Percentiles rank a stretch among this genome's conserved stretches.
These are phyloP conservation scores for Violaceomyces palustris DNA, from an alignment of 1,284 basidiomycete genomes.

Conservation along the genomic window DNA sequence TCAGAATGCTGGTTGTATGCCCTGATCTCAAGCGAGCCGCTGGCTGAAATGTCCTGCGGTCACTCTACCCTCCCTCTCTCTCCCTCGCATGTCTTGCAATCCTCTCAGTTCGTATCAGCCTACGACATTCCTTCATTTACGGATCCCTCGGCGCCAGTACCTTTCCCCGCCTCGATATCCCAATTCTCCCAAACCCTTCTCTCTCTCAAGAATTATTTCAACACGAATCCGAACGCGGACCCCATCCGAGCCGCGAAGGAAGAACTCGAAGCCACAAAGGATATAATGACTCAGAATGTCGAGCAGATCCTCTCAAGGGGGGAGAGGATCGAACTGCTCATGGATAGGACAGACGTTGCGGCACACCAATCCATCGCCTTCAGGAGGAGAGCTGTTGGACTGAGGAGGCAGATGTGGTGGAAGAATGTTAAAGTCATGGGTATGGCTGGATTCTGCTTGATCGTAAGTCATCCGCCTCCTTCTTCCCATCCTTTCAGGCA, in stretches of 20 bases:
- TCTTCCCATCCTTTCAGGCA: neutral
- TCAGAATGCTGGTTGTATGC: no score
- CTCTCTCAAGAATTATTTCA: slow-evolving; percentile 64
- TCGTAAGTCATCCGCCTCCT: slow-evolving; percentile 60
- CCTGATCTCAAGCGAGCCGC: no score
- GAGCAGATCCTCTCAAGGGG: slow-evolving; percentile 82
- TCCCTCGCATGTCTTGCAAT: slow-evolving; percentile 53
- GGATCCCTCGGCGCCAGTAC: no score
- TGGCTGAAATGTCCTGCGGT: no score
- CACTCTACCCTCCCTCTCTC: slow-evolving; percentile 61
- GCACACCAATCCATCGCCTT: slow-evolving; percentile 94
- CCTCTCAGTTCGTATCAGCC: slow-evolving; percentile 16
- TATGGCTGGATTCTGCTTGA: slow-evolving; percentile 66
- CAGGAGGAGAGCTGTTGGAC: slow-evolving; percentile 76
- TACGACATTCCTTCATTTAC: slow-evolving; percentile 8
- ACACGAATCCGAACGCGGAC: slow-evolving; percentile 82
- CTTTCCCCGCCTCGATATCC: slow-evolving; percentile 1
- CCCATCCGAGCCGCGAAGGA: slow-evolving; percentile 82
- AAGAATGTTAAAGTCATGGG: slow-evolving; percentile 63
- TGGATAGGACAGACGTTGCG: slow-evolving; percentile 96
- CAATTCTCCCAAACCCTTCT: slow-evolving; percentile 11
- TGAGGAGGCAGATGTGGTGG: slow-evolving; percentile 96
- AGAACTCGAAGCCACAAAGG: slow-evolving; percentile 87
- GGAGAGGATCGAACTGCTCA: slow-evolving; percentile 88
- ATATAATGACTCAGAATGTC: slow-evolving; percentile 75